Base-by-base conservation (phyloP, 1,139 yeast genomes). In the Entelexis paramagnoliae region DNA sequence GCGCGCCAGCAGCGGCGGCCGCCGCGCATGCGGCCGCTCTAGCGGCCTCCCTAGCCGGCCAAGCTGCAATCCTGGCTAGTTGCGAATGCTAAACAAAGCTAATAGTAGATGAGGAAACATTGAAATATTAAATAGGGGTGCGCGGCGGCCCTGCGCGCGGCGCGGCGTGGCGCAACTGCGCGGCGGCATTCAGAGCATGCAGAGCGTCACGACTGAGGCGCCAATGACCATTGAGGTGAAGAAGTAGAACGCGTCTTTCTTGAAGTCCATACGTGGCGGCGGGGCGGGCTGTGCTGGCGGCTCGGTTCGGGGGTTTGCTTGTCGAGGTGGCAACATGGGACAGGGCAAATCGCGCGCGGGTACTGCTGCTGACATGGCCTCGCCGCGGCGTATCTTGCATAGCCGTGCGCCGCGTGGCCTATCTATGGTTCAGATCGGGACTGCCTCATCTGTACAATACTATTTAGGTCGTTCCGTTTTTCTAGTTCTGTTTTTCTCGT, bases 211-310 rank as follows among this genome's bases (percentile, higher is more conserved):
- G 10, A 55, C 34, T 3, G 58, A 49, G 30, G 58, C 58, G 17
- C 51, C 58, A n/a, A 55, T 39, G 20, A 55, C 48, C 47, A 55
- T 36, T n/a, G 52, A 14, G 3, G 55, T 36, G 40, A 55, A 55
- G 13, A 43, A 33, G 44, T 55, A 55, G 35, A 54, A 41, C n/a
- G 48, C 28, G 26, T 38, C 51, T 17, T 41, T 46, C 32, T 33
- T 33, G 26, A 51, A 7, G 20, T 46, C 40, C 50, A 22, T 26
- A 4, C 33, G 24, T 2, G 43, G 32, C 34, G 30, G 17, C 20
- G 24, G 14, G 34, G 32, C 22, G 2, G 13, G 24, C 24, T 28
- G 34, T 4, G 33, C 24, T 16, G 44, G 44, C 16, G 29, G 43
- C 29, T 39, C 32, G 30, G 3, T 24, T 5, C 42, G 17, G 4